Conservation (phyloP, 2,329 filamentous ascomycete species). For the Boeremia exigua region DNA sequence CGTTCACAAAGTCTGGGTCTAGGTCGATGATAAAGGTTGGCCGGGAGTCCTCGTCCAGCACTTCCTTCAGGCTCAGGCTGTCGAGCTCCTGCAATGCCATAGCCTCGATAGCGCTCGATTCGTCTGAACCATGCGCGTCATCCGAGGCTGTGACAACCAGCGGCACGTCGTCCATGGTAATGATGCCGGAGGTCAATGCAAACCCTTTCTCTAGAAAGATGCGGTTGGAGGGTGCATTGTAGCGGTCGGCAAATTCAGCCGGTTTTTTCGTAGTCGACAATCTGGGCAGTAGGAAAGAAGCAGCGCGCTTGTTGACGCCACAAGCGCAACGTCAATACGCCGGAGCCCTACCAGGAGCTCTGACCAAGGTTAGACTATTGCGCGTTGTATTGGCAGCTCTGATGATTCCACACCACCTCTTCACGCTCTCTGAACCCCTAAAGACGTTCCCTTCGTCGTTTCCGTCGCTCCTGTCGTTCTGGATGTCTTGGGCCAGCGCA, state of each 20-base stretch:
- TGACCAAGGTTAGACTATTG: not conserved
- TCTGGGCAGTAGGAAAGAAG: slow-evolving; percentile 3
- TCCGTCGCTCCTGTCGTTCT: slow-evolving; percentile 5
- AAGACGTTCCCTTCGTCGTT: slow-evolving; percentile 2
- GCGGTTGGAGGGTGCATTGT: slow-evolving; percentile 5
- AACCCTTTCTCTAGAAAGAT: not conserved
- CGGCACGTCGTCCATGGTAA: slow-evolving; percentile 4
- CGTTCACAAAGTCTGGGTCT: slow-evolving; percentile 34
- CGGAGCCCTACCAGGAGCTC: not conserved
- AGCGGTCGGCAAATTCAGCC: not conserved
- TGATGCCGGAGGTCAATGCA: not conserved
- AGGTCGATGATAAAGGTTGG: slow-evolving; percentile 43
- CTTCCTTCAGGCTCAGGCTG: slow-evolving; percentile 32
- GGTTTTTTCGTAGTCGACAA: slow-evolving; percentile 3
- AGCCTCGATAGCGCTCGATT: slow-evolving; percentile 15
- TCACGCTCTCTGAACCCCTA: not conserved
- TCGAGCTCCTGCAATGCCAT: slow-evolving; percentile 31
- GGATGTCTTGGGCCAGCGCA: not conserved
- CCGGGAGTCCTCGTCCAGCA: slow-evolving; percentile 41
- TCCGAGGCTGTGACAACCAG: not conserved
- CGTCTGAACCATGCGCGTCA: slow-evolving; percentile 1
- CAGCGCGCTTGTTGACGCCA: slow-evolving; percentile 16
- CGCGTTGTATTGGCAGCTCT: not conserved
- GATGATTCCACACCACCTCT: not conserved
- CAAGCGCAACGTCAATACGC: slow-evolving; percentile 7